phyloP scores from a whole-genome alignment of 306 rosid species.

The Prunus padus region DNA sequence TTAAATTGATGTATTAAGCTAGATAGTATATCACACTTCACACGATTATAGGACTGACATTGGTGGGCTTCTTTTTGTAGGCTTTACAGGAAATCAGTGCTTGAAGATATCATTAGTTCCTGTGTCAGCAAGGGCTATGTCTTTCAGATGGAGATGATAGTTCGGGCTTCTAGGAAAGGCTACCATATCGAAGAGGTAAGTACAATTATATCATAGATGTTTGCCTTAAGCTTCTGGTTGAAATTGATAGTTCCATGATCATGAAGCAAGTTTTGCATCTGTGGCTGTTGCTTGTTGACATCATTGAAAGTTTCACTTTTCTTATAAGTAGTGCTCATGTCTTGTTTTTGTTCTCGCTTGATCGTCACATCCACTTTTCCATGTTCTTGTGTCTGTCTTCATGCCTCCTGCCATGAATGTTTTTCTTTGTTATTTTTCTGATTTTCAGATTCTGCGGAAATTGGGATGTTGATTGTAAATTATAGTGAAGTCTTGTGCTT shows the following conservation, averaged over 20 bases:
- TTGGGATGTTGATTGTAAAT: neutral
- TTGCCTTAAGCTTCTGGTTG: conserved; percentile 14
- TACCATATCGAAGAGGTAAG: conserved; percentile 96
- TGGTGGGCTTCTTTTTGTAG: conserved; percentile 40
- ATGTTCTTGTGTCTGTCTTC: neutral
- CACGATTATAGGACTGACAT: conserved; percentile 23
- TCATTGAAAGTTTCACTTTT: neutral
- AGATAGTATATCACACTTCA: conserved; percentile 22
- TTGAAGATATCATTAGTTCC: conserved; percentile 87
- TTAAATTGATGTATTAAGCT: conserved; percentile 23
- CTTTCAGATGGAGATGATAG: conserved; percentile 99
- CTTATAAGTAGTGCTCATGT: neutral
- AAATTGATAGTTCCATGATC: conserved; percentile 2
- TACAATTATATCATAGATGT: conserved; percentile 21
- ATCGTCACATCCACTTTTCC: neutral
- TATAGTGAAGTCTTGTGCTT: neutral
- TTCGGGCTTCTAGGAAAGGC: conserved; percentile 90
- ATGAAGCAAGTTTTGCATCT: neutral
- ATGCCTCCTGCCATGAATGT: neutral
- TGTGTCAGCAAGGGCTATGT: conserved; percentile 96
- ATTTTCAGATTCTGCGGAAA: neutral
- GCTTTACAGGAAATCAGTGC: conserved; percentile 82
- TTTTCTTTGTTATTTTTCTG: neutral
- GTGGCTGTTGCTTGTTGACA: neutral
- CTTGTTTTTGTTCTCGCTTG: neutral